These are phyloP conservation scores for Dactylellina drechsleri DNA, from an alignment of 2,329 filamentous ascomycete species.

Conservation along the genomic window DNA sequence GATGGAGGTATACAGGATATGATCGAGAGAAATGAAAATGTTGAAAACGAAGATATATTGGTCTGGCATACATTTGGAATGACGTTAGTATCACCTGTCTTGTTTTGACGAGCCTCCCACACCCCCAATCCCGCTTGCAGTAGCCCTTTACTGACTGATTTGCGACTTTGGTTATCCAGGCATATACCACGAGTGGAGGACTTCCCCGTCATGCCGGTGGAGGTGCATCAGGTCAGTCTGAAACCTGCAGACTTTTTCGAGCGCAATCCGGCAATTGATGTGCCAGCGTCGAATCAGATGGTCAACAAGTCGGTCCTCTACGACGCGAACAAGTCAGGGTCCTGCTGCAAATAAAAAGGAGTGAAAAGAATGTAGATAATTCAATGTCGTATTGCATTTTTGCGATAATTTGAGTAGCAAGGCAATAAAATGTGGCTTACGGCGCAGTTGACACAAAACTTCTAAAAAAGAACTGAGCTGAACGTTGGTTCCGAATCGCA, in stretches of 20 bases:
- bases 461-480: conserved; percentile 31
- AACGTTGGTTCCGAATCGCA: conserved; percentile 46
- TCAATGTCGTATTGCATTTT: conserved; percentile 16
- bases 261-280: conserved; percentile 64
- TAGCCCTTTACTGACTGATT: conserved; percentile 37
- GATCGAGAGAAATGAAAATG: conserved; percentile 62
- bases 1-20: conserved; percentile 67
- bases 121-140: conserved; percentile 26
- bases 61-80: conserved; percentile 68
- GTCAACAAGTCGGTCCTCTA: conserved; percentile 45
- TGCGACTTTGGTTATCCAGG: conserved; percentile 36
- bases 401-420: conserved; percentile 4
- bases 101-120: conserved; percentile 18
- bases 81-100: conserved; percentile 69
- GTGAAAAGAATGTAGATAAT: conserved; percentile 23
- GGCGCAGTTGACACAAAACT: conserved; percentile 27
- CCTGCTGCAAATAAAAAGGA: conserved; percentile 45
- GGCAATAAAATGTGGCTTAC: conserved; percentile 12
- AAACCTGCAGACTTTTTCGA: conserved; percentile 63
- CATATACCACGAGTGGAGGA: conserved; percentile 54
- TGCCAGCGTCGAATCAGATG: conserved; percentile 62
- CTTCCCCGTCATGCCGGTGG: conserved; percentile 73
- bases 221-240: conserved; percentile 66
- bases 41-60: conserved; percentile 67
- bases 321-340: conserved; percentile 28